A percentile compares a stretch with the other conserved stretches of the same genome.
Conservation (phyloP, 1,284 basidiomycete species). For the Paramarasmius palmivorus region DNA sequence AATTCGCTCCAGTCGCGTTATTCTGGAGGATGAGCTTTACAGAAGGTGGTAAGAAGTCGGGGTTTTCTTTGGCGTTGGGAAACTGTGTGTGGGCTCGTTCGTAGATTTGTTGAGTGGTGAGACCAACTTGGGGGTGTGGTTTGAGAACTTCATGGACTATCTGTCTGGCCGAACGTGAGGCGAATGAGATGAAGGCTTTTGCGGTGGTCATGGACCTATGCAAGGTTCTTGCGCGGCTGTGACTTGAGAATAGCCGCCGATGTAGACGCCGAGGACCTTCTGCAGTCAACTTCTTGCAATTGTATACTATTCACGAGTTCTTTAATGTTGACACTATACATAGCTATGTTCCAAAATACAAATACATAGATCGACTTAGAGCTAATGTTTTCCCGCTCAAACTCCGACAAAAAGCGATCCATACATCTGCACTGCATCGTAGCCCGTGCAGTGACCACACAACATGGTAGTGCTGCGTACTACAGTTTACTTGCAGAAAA, state of each 20-base stretch:
- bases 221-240: too few species aligned
- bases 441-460: background rate
- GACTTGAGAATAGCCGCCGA: too few species aligned
- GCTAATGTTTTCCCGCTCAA: too few species aligned
- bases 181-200: conserved; percentile 20
- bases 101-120: conserved; percentile 15
- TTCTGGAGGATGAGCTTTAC: background rate
- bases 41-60: background rate
- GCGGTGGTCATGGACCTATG: conserved; percentile 5
- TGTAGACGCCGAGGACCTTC: too few species aligned
- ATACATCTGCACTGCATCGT: background rate
- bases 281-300: too few species aligned
- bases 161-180: conserved; percentile 7
- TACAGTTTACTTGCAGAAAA: conserved; percentile 24
- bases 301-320: too few species aligned
- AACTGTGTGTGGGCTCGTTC: conserved; percentile 9
- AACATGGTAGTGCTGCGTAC: background rate
- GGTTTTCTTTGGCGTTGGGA: conserved; percentile 12
- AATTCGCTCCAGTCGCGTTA: too few species aligned
- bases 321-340: too few species aligned
- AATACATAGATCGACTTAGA: too few species aligned
- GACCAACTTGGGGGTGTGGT: conserved; percentile 12
- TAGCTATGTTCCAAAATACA: too few species aligned
- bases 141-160: conserved; percentile 14
- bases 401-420: background rate